Conservation (phyloP, 306 rosid species). For the Inga leiocalycina region DNA sequence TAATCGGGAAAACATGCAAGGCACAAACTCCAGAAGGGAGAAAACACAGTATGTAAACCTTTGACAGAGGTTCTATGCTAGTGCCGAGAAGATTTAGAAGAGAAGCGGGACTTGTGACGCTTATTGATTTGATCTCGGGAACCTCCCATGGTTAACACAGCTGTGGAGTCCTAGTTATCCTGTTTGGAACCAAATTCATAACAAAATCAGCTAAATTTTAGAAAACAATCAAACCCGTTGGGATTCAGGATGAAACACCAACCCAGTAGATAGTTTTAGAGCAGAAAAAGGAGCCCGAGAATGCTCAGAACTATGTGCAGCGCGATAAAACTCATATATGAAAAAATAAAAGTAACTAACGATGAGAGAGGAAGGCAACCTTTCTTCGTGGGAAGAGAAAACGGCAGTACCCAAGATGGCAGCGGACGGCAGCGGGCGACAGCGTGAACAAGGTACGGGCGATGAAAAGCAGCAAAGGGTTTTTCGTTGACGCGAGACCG, state of each 20-base stretch:
- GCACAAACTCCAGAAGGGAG: neutral
- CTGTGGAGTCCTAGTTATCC: neutral
- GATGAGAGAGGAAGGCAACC: neutral
- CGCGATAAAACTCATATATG: neutral
- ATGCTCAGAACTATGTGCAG: neutral
- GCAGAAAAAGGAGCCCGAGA: too few relatives aligned
- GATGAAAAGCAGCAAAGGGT: neutral
- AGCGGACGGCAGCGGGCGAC: neutral
- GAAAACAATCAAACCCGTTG: neutral
- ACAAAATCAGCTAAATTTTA: neutral
- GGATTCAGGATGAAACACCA: neutral
- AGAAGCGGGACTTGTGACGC: conserved; percentile 75
- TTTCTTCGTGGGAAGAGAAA: neutral
- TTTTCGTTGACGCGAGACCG: neutral
- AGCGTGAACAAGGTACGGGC: too few relatives aligned
- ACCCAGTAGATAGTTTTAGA: too few relatives aligned
- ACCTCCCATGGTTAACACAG: conserved; percentile 57
- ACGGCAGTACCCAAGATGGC: too few relatives aligned
- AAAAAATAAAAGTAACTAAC: neutral
- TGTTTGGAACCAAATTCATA: neutral
- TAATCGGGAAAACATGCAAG: neutral
- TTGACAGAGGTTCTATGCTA: conserved; percentile 62
- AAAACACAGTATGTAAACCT: conserved; percentile 37
- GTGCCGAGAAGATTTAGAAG: conserved; percentile 74
- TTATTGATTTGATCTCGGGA: conserved; percentile 68